Base-by-base conservation (phyloP, 192 early-diverging fungal species). In the Helicostylum pulchrum region DNA sequence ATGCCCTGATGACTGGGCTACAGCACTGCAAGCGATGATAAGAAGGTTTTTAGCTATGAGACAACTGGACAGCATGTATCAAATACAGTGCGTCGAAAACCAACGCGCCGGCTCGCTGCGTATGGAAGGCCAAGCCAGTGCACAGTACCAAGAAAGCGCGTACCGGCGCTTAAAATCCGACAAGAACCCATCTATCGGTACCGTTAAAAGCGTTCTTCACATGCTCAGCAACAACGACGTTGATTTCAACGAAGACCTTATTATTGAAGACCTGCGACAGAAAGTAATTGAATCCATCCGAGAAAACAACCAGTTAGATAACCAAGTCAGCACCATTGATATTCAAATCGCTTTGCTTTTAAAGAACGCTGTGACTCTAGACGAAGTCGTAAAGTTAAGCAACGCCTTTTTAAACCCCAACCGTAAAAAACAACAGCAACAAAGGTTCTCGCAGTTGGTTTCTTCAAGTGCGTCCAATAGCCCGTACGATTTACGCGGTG, bases 281-380 rank as follows among this genome's bases (percentile, higher is more conserved):
- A 69, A 83, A 23, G 95, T 95, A 6, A 88, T 98, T 66, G 81
- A 90, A 51, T 80, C 83, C 36, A 99, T 99, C 61, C 81, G 92
- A 32, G 93, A 97, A 64, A 97, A 97, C 77, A 84, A 88, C 48
- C 82, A 87, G 36, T 80, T 86, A 6, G 91, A 94, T 52, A 67
- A 76, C 4, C 84, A 93, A 23, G 70, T 99, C 9, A 93, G 86
- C 67, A 90, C 94, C 44, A 79, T 99, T 1, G 98, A 99, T 65
- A 85, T 95, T 62, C 97, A 99, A 73, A 98, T 99, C 70, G 92
- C 95, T 6, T 80, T 99, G 26, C 82, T 99, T 15, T 88, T 99
- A 46, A 92, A 92, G 67, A 99, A 99, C 78, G 85, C 91, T 39
- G 96, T 97, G 54, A 85, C 94, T 15, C 79, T 99, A 45, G 95